Evolutionary conservation across 331 rosid species (phyloP), one percentile per base, ranked within the genome.

Genomic region (Phaseolus coccineus): DNA sequence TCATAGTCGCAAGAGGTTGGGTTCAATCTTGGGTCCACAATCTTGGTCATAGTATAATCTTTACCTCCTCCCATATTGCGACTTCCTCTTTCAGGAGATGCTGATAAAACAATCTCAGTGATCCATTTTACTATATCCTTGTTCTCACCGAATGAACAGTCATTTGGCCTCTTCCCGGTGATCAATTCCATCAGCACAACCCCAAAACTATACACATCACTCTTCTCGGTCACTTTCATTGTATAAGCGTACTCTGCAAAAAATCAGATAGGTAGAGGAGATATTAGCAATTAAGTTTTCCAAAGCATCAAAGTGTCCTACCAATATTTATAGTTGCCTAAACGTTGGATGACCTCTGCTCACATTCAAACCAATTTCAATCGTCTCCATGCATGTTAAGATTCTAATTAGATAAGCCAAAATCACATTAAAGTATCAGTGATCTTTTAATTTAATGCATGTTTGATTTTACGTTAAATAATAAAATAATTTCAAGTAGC

Each of bases 201-300:
- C 3, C 98, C 99, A 64, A 81, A 95, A 58, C 97, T 95, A 72
- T 92, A 92, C 0, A 91, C 93, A 27, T 92, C 97, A 2, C 97
- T 92, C 84, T 95, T 92, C 87, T 91, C 97, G 0, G 84, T 95
- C 40, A 90, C 93, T 77, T 86, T 88, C 31, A 88, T 40, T 1
- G 99, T 95, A 71, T 91, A 91, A 3, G 86, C 96, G 35, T 93
- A 95, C 50, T 95, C 97, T 95, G 86, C 69, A 74, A 68, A 11
- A 10, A 11, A 83, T 77, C 71, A 68, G 64, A 24, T 31, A 44
- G 51, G 15, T 13, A 8, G 0, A 37, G 9, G 9, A 1, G 4
- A 47, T 25, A 47, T 57, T 0, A 85, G 25, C 58, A 82, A 9
- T 42, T 44, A 72, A 69, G 13, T 28, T 69, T 76, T 12, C 40